A percentile compares a stretch with the other conserved stretches of the same genome.
Conservation (phyloP, 495 filamentous ascomycete genomes). For the Zalerion maritima region DNA sequence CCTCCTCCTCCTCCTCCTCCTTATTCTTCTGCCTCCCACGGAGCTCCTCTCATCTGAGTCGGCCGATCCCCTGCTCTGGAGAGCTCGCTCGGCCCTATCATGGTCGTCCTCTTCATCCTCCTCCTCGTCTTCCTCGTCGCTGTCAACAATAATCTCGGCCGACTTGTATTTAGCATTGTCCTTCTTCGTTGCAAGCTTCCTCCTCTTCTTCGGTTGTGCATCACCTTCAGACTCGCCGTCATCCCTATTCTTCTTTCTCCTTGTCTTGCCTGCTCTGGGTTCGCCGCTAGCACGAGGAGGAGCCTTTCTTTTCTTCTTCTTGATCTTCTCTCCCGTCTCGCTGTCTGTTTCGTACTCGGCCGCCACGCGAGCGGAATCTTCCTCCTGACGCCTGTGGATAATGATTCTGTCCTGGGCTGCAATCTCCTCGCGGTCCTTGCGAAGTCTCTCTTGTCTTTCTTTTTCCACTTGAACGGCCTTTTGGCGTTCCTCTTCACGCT, state of each 20-base stretch:
- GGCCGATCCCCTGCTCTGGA: conserved; percentile 13
- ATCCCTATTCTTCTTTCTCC: conserved; percentile 55
- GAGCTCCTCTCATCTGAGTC: conserved; percentile 10
- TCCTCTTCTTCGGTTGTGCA: conserved; percentile 41
- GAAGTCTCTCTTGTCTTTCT: conserved; percentile 60
- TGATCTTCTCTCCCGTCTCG: conserved; percentile 64
- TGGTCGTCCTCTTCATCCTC: conserved; percentile 27
- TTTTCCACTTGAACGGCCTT: conserved; percentile 49
- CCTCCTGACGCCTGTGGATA: conserved; percentile 53
- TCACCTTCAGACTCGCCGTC: conserved; percentile 35
- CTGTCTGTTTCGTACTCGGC: conserved; percentile 60
- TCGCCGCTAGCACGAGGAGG: conserved; percentile 29
- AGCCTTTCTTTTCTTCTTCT: conserved; percentile 50
- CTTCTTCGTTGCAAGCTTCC: conserved; percentile 44
- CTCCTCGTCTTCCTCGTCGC: conserved; percentile 43
- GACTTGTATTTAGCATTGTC: conserved; percentile 57
- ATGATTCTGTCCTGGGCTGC: conserved; percentile 58
- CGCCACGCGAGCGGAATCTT: conserved; percentile 51
- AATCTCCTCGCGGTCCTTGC: conserved; percentile 68
- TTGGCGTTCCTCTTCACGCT: conserved; percentile 56
- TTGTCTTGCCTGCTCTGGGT: conserved; percentile 23
- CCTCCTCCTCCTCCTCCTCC: conserved; percentile 13
- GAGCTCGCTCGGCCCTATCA: conserved; percentile 24
- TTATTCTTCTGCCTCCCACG: conserved; percentile 11
- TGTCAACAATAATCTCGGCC: conserved; percentile 64